phyloP scores from a whole-genome alignment of 805 yeast genomes.

The Wickerhamiella australiensis region DNA sequence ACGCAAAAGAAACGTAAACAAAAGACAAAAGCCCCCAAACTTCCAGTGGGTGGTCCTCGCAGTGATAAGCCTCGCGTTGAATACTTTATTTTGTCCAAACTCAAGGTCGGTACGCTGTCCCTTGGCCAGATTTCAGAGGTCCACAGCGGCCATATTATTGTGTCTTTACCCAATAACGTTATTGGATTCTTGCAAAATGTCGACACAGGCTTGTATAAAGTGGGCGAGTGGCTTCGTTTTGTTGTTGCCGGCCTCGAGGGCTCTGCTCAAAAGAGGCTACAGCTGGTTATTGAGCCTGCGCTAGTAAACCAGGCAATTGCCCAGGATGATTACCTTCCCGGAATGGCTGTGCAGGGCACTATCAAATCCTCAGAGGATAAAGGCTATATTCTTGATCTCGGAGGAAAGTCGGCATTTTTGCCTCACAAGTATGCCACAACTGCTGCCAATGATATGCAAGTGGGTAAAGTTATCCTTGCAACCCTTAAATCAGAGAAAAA shows the following conservation, averaged over 20 bases:
- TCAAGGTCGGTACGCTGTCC: slow-evolving; percentile 60
- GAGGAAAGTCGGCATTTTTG: slow-evolving; percentile 45
- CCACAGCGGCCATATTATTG: slow-evolving; percentile 47
- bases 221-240: slow-evolving; percentile 85
- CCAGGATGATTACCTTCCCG: slow-evolving; percentile 45
- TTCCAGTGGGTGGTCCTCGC: slow-evolving; percentile 20
- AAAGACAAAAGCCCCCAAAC: slow-evolving; percentile 19
- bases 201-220: slow-evolving; percentile 34
- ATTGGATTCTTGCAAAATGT: slow-evolving; percentile 40
- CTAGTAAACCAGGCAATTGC: slow-evolving; percentile 49
- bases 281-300: slow-evolving; percentile 54
- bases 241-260: slow-evolving; percentile 45
- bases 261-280: slow-evolving; percentile 29
- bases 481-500: slow-evolving; percentile 31
- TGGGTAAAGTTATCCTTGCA: slow-evolving; percentile 62
- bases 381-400: slow-evolving; percentile 68
- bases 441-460: slow-evolving; percentile 30
- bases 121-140: slow-evolving; percentile 65
- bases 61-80: slow-evolving; percentile 37
- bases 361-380: slow-evolving; percentile 82
- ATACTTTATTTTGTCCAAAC: slow-evolving; percentile 45
- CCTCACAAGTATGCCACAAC: slow-evolving; percentile 47
- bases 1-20: slow-evolving; percentile 30
- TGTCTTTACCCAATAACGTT: slow-evolving; percentile 70
- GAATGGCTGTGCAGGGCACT: slow-evolving; percentile 60